Base-by-base conservation (phyloP, 192 early-diverging fungal genomes). In the Coemansia sp. region DNA sequence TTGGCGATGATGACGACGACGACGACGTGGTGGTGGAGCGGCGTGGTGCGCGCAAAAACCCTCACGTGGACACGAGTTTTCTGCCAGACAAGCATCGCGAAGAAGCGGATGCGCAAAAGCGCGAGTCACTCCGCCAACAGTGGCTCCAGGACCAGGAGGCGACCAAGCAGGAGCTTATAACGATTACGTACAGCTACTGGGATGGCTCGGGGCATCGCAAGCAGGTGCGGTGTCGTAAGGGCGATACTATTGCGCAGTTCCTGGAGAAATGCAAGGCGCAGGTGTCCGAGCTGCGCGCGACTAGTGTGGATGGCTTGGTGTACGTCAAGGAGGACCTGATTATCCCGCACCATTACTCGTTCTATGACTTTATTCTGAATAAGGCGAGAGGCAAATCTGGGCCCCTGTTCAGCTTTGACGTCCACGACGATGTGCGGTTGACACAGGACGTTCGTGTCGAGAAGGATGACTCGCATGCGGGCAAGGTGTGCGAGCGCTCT, bases 261-360 rank as follows among this genome's bases (percentile, higher is more conserved):
- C 82, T 98, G 14, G 92, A 93, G 46, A 88, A 89, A 12, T 94
- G 91, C 67, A 86, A 90, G 6, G 84, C 87, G 22, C 94, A 98
- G 68, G 90, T 92, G 42, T 88, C 90, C 36, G 90, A 98, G 70
- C 68, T 98, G 24, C 88, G 93, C 8, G 84, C 88, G 8, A 77
- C 90, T 14, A 92, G 89, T 56, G 92, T 91, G 22, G 96, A 97
- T 64, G 91, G 92, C 62, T 60, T 98, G 70, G 85, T 98, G 56
- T 97, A 93, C 70, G 85, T 97, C 39, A 98, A 98, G 77, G 95
- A 96, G 79, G 95, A 97, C 86, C 71, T 98, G 59, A 96, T 98
- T 59, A 94, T 98, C 62, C 96, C 96, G 20, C 95, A 96, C 66
- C 90, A 93, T 62, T 90, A 89, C 64, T 89, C 92, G 24, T 93